Base-by-base conservation (phyloP, 2,329 filamentous ascomycete genomes). In the Claviceps pusilla region DNA sequence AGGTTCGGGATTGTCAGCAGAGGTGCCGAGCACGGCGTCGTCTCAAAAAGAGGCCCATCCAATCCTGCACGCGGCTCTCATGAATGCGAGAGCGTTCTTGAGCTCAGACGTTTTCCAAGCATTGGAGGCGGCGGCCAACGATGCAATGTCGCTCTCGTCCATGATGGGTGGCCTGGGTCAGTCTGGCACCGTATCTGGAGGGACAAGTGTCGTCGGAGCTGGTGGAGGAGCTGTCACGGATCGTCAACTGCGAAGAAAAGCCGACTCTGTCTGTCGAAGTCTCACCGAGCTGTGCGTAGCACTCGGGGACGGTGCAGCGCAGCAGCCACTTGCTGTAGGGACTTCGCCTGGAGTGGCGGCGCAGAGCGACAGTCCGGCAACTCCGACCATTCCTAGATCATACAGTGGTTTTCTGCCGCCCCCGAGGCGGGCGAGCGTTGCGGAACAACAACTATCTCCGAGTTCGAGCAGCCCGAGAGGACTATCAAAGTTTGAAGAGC, bases 211-310 rank as follows among this genome's bases (percentile, higher is more conserved):
- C 51, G 78, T 83, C 55, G 80, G 83, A 35, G 69, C 72, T 39
- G 69, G 70, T 51, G 68, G 71, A 12, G 68, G 71, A 12, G 39
- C 47, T n/a, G 74, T 83, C 11, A 84, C 87, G 1, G 91, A 98
- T 65, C 82, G 93, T 51, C 88, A 95, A 65, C 76, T 95, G 16
- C 82, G 89, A 50, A 82, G 91, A 58, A 96, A 95, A 68, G 88
- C 89, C 33, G 91, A 98, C 65, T 89, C 86, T 64, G 82, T 98
- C 65, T 97, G 93, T 66, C 85, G 91, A 53, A 93, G 87, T 63
- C 72, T 98, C 59, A 97, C 91, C 0, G 93, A 98, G 68, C 76
- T 98, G 7, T 95, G 89, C 65, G 79, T 98, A 54, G 87, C 89
- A 0, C 73, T 98, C 53, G 83, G 83, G 35, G 86, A 81, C 45